Evolutionary conservation across 352 stramenopile genomes (phyloP), one percentile per base, ranked within the genome.

Genomic region (Pythium scleroteichum): DNA sequence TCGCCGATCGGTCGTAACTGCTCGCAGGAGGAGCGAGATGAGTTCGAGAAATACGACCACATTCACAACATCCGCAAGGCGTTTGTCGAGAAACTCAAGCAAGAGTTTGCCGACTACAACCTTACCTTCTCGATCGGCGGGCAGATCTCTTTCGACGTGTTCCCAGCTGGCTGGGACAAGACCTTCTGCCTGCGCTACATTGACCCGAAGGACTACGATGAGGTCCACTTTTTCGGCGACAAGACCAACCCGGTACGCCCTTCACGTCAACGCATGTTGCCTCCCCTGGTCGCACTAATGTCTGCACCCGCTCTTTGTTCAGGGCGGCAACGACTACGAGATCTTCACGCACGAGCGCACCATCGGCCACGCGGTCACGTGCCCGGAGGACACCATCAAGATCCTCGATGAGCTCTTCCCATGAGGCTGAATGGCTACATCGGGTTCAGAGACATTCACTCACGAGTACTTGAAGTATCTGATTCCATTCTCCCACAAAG

Each of bases 161-260:
- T 99, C 78, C 97, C 97, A 1, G 46, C 32, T 3, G 97, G 97
- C 26, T 99, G 97, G 97, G 97, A 99, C 82, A 99, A 99, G 87
- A 99, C 97, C 1, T 99, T 99, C 73, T 99, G 96, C 75, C 87
- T 99, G 48, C 86, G 91, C 52, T 99, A 96, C 79, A 69, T 97
- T 33, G 78, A 88, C 53, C 77, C 88, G 13, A 90, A 81, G 53
- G 96, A 98, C 75, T 99, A 98, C 80, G 97, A 99, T 69, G 95
- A 99, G 72, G 97, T 99, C 72, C 97, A 99, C 79, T 99, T 99
- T 71, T 99, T 99, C 72, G 97, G 97, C 50, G 97, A 99, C 88
- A 99, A 99, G 81, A 99, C 97, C 17, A 96, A 98, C 79, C 76
- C 97, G 71, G 62, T 67, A 39, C 50, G 59, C 51, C 40, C 5